These are phyloP conservation scores for Solanum rostratum DNA, from an alignment of 257 asterid species.

Conservation along the genomic window DNA sequence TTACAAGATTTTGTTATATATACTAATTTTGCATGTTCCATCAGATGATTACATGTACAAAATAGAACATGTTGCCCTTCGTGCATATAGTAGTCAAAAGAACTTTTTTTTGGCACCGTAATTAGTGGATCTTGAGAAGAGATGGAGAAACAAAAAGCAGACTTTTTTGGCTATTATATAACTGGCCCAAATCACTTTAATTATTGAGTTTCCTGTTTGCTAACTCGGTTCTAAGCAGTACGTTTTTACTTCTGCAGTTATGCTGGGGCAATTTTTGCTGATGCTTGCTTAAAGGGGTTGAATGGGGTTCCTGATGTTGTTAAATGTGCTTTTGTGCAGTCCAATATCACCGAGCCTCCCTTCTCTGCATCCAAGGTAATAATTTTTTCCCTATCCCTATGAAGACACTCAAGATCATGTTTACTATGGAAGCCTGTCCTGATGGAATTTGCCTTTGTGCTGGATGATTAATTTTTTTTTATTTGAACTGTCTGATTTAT, in stretches of 20 bases:
- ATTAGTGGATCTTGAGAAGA: not conserved
- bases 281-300: conserved; percentile 88
- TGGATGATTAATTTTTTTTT: not conserved
- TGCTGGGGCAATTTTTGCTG: conserved; percentile 89
- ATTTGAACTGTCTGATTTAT: not conserved
- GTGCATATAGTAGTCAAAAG: not conserved
- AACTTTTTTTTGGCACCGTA: not conserved
- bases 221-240: conserved; percentile 1
- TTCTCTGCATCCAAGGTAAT: conserved; percentile 75
- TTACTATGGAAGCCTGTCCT: not conserved
- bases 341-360: conserved; percentile 58
- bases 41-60: not conserved
- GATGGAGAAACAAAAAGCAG: not conserved
- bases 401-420: not conserved
- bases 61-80: not conserved
- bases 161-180: not conserved
- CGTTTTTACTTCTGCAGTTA: conserved; percentile 31
- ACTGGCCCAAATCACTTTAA: not conserved
- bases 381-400: not conserved
- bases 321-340: conserved; percentile 66
- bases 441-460: not conserved
- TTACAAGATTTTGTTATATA: not conserved
- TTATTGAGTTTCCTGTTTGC: not conserved
- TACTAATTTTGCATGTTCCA: not conserved
- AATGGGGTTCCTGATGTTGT: conserved; percentile 84